phyloP scores from a whole-genome alignment of 2,329 filamentous ascomycete species.

The Verticillium longisporum region DNA sequence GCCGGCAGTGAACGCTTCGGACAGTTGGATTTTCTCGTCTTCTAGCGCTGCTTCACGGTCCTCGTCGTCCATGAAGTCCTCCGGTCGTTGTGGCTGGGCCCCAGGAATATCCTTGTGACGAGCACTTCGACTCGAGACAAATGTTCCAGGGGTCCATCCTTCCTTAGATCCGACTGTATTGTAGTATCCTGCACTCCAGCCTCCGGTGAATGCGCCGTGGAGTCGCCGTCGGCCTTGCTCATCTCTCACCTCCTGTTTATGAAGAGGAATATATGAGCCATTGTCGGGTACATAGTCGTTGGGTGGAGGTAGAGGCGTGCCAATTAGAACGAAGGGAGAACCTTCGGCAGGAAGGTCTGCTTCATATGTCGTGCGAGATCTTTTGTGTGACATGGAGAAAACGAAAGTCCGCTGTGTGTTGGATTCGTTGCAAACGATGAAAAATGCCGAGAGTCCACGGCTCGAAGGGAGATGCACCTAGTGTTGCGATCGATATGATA shows the following conservation, averaged over 20 bases:
- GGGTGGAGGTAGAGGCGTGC: conserved; percentile 74
- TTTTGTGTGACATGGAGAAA: conserved; percentile 66
- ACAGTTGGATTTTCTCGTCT: conserved; percentile 65
- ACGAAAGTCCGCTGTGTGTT: background rate
- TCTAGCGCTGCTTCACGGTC: conserved; percentile 84
- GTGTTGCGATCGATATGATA: too few relatives aligned
- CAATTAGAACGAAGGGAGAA: conserved; percentile 72
- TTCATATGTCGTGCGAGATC: conserved; percentile 72
- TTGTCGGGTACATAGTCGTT: conserved; percentile 77
- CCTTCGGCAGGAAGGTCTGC: conserved; percentile 60
- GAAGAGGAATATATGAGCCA: conserved; percentile 87
- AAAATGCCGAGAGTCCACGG: background rate
- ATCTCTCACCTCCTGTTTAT: conserved; percentile 97
- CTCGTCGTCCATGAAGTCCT: conserved; percentile 98
- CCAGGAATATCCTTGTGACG: conserved; percentile 57
- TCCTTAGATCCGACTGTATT: conserved; percentile 98
- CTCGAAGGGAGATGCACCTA: too few relatives aligned
- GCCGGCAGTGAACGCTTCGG: conserved; percentile 50
- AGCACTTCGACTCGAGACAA: conserved; percentile 81
- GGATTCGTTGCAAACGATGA: background rate
- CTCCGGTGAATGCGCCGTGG: conserved; percentile 94
- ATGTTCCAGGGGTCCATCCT: conserved; percentile 89
- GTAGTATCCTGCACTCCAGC: conserved; percentile 96
- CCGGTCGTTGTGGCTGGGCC: conserved; percentile 57
- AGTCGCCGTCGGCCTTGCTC: conserved; percentile 84